Evolutionary conservation across 2,329 filamentous ascomycete genomes (phyloP), one percentile per base, ranked within the genome.

Genomic region (Xylariaceae sp.): DNA sequence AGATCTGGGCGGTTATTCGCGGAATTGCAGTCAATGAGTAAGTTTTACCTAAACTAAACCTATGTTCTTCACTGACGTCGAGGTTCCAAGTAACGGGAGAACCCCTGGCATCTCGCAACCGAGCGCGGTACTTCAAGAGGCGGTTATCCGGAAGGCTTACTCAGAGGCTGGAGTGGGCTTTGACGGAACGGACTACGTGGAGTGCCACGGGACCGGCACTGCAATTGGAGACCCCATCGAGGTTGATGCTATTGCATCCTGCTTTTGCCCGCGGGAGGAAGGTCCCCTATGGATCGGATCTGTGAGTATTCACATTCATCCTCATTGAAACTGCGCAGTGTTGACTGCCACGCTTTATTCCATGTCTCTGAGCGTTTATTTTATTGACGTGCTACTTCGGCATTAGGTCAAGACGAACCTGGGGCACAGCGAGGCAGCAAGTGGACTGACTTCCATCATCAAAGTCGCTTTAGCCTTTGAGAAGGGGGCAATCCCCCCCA

Each of bases 61-160:
- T n/a, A n/a, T n/a, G n/a, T n/a, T n/a, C n/a, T n/a, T n/a, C n/a
- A n/a, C n/a, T n/a, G n/a, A n/a, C n/a, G n/a, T n/a, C n/a, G n/a
- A n/a, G n/a, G n/a, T n/a, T n/a, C n/a, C n/a, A n/a, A n/a, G n/a
- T n/a, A 68, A 72, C 41, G 71, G 71, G 2, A 55, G 40, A 17
- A 59, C 70, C 51, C 8, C 54, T 3, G 71, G 70, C 0, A 67
- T 76, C 23, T 68, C 69, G 0, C 60, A 67, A 28, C 74, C 73
- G 0, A 70, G 48, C 13, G 19, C 27, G 1, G 29, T 29, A 0
- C 3, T 34, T 0, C 70, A 73, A 41, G 53, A 51, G 9, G 48
- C 36, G 0, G 43, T 66, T 1, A 67, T 67, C n/a, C 39, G 54
- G 17, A 46, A 50, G 9, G 57, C 59, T 0, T 70, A 69, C 42